These are phyloP conservation scores for Ceratonia siliqua DNA, from an alignment of 306 rosid genomes.

Conservation along the genomic window DNA sequence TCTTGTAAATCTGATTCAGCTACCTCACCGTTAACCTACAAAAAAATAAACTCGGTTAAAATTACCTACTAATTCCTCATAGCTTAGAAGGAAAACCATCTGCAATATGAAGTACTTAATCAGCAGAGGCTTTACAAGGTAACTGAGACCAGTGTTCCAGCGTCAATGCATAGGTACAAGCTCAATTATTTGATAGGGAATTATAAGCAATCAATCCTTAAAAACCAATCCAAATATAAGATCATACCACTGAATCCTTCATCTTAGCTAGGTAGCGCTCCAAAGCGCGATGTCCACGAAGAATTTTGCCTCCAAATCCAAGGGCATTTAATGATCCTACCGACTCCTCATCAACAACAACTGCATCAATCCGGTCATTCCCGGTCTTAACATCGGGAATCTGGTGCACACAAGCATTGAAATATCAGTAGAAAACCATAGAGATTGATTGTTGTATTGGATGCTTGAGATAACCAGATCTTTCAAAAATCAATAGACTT, in stretches of 20 bases:
- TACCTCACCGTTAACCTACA: slow-evolving; percentile 53
- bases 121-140: background rate
- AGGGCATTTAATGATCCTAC: slow-evolving; percentile 56
- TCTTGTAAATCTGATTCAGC: slow-evolving; percentile 63
- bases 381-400: slow-evolving; percentile 86
- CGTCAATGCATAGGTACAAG: background rate
- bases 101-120: background rate
- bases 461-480: background rate
- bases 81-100: background rate
- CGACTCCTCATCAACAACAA: slow-evolving; percentile 79
- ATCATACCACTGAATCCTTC: slow-evolving; percentile 61
- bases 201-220: background rate
- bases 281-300: slow-evolving; percentile 74
- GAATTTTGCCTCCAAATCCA: slow-evolving; percentile 87
- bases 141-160: background rate
- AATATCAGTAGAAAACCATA: background rate
- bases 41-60: slow-evolving; percentile 1
- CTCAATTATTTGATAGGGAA: background rate
- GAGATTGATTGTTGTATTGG: background rate
- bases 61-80: background rate
- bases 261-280: slow-evolving; percentile 58
- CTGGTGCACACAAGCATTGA: slow-evolving; percentile 45
- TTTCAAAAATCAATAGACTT: slow-evolving; percentile 3
- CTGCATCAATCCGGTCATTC: slow-evolving; percentile 74
- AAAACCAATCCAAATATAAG: slow-evolving; percentile 9